phyloP scores from a whole-genome alignment of 306 rosid genomes.

The Glycyrrhiza uralensis region DNA sequence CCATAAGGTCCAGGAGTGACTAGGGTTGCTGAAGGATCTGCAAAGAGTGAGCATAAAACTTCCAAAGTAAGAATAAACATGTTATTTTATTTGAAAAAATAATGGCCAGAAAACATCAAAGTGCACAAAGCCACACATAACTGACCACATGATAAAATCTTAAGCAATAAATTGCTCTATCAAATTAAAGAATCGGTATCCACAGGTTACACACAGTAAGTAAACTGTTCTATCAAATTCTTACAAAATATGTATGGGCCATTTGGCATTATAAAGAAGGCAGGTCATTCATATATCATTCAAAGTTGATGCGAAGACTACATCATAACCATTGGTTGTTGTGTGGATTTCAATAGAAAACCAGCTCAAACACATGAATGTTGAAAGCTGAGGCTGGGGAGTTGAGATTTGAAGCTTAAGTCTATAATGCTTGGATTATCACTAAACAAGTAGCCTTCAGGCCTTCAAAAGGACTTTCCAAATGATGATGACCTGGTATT shows the following conservation, averaged over 20 bases:
- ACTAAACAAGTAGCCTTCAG: not conserved
- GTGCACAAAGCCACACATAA: slow-evolving; percentile 11
- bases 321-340: not conserved
- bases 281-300: not conserved
- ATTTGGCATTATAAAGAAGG: not conserved
- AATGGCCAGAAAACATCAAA: not conserved
- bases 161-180: not conserved
- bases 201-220: not conserved
- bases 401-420: not conserved
- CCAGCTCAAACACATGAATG: not conserved
- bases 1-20: slow-evolving; percentile 95
- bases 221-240: slow-evolving; percentile 8
- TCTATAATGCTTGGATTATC: not conserved
- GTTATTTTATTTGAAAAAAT: not conserved
- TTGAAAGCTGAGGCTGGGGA: not conserved
- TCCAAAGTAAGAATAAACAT: slow-evolving; percentile 22
- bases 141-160: slow-evolving; percentile 9
- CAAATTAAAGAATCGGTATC: slow-evolving; percentile 16
- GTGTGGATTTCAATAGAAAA: not conserved
- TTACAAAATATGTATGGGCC: not conserved
- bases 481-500: not conserved
- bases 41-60: slow-evolving; percentile 21
- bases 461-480: slow-evolving; percentile 4
- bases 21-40: slow-evolving; percentile 77
- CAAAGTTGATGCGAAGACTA: not conserved